Base-by-base conservation (phyloP, 495 filamentous ascomycete genomes). In the Penicillium pulvis region DNA sequence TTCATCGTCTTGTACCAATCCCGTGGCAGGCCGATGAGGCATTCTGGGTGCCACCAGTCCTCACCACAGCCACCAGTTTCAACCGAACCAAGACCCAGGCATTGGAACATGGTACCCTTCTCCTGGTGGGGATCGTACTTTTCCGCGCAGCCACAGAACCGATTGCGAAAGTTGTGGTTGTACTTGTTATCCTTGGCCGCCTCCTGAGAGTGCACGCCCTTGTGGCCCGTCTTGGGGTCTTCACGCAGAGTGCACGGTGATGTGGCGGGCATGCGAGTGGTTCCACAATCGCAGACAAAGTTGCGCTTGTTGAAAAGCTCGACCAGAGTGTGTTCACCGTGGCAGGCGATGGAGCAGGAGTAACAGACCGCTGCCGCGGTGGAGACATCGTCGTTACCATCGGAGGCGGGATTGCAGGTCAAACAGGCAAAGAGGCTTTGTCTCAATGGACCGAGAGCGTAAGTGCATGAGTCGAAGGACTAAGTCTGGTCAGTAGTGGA, bases 21-120 rank as follows among this genome's bases (percentile, higher is more conserved):
- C 59, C 75, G 80, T 3, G 87, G 82, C 12, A 93, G 69, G 9
- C 95, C 94, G 51, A 97, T 85, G 12, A 99, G 72, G 69, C 95
- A 99, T 56, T 93, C 90, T 14, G 94, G 92, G 78, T 99, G 95
- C 82, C 92, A 99, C 95, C 95, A 99, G 71, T 99, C 95, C 76
- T 99, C 95, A 4, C 94, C 93, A 74, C 95, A 99, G 5, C 92
- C 92, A 9, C 91, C 91, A 4, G 87, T 86, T 62, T 88, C 88
- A 35, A 83, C 83, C 0, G 85, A 87, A 0, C 91, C 92, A 4
- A 99, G 80, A 0, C 92, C 92, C 2, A 98, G 70, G 71, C 95
- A 99, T 74, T 99, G 95, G 69, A 93, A 98, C 95, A 99, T 99
- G n/a, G 92, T 97, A 2, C 94, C 94, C 63, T 91, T 93, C 71